Base-by-base conservation (phyloP, 306 rosid species). In the Quercus robur region DNA sequence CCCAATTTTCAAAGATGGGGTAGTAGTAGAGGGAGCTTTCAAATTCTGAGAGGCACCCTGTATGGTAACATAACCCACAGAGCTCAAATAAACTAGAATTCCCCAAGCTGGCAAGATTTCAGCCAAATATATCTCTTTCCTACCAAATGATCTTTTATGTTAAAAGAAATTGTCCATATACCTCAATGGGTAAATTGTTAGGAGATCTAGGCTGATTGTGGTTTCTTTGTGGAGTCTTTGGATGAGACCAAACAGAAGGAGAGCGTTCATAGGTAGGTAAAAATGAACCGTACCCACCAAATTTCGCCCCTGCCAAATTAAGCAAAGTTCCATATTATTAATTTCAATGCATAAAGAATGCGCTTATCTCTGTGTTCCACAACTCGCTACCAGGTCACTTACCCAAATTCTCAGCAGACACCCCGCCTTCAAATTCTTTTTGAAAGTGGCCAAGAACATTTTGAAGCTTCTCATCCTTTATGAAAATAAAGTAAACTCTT, bases 251-350 rank as follows among this genome's bases (percentile, higher is more conserved):
- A 64, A 75, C 3, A 70, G 81, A 72, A 21, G 85, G 80, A 77
- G 86, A 75, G 57, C 90, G 84, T 72, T 87, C 90, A 76, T 82
- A 52, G 19, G 88, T 74, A 49, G 92, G 92, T 72, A 94, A 89
- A 86, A 94, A 94, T 30, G 97, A 83, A 81, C 98, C 97, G 86
- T 94, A 94, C 73, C 78, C 87, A 69, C 91, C 93, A 89, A 54
- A 88, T 78, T 73, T 89, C 54, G 97, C 77, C 88, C 97, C 97
- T 92, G 89, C 73, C 71, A 85, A 74, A 74, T 83, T 58, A 80
- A 84, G 78, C 58, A 52, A 81, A 33, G 63, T 81, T 73, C 66
- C 81, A 75, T 73, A 63, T 57, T 74, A 82, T 87, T 80, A 81
- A 81, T 81, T 85, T 44, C 82, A 74, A 46, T 52, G 46, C 19